Evolutionary conservation across 2,329 filamentous ascomycete genomes (phyloP).

Genomic region (Myriangium duriaei): DNA sequence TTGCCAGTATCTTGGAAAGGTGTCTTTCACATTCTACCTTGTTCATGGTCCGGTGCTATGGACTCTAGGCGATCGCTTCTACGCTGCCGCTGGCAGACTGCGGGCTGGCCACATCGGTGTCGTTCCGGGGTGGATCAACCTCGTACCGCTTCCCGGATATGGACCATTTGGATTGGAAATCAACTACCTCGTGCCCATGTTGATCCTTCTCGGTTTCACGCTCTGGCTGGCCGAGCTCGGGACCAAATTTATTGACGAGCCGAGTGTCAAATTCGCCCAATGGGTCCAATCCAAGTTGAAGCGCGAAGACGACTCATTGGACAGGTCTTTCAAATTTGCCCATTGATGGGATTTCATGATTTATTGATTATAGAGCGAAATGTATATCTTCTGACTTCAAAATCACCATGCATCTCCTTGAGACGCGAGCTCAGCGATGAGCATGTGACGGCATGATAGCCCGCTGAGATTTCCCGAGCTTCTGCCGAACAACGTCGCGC

Average conservation of each 20-base stretch:
- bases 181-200: conserved; percentile 44
- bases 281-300: no score
- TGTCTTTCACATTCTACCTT: conserved; percentile 48
- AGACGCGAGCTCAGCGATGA: no score
- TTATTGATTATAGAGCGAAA: no score
- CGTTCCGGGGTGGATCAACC: conserved; percentile 43
- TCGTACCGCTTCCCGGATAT: conserved; percentile 38
- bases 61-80: conserved; percentile 47
- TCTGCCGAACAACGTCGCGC: no score
- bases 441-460: no score
- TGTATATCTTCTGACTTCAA: no score
- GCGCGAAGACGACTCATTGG: no score
- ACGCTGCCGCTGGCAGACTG: conserved; percentile 44
- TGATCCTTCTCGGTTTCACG: conserved; percentile 45
- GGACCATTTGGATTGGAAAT: conserved; percentile 49
- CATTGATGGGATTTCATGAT: no score
- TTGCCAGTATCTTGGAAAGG: conserved; percentile 46
- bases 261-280: conserved; percentile 42
- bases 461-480: no score
- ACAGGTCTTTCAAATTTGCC: no score
- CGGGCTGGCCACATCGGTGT: conserved; percentile 33
- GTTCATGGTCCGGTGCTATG: conserved; percentile 48
- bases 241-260: conserved; percentile 44
- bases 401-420: no score
- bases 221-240: conserved; percentile 43